These are phyloP conservation scores for Geoglossum cookeanum DNA, from an alignment of 2,329 filamentous ascomycete genomes.

Conservation along the genomic window DNA sequence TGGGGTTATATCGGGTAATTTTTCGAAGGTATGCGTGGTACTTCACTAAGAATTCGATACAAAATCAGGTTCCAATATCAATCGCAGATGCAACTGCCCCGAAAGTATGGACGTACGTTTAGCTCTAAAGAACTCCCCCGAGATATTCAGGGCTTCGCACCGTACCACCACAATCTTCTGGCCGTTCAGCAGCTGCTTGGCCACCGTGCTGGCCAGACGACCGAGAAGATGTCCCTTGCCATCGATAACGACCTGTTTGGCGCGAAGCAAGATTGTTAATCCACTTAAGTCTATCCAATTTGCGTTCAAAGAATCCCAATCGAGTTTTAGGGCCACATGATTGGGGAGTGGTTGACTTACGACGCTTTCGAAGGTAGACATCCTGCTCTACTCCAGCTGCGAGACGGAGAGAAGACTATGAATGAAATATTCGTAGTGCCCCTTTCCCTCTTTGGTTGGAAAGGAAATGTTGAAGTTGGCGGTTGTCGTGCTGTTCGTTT, in stretches of 20 bases:
- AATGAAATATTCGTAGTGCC: conserved; percentile 15
- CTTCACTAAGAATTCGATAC: conserved; percentile 56
- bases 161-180: conserved; percentile 99
- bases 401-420: conserved; percentile 17
- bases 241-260: conserved; percentile 79
- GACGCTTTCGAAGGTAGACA: conserved; percentile 53
- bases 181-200: conserved; percentile 96
- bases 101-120: conserved; percentile 65
- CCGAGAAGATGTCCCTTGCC: conserved; percentile 99
- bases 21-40: conserved; percentile 99
- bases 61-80: conserved; percentile 25
- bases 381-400: conserved; percentile 25
- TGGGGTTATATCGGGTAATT: conserved; percentile 99
- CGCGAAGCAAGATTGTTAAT: not conserved
- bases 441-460: conserved; percentile 20
- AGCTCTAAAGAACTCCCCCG: conserved; percentile 99
- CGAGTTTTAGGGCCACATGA: not conserved
- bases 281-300: not conserved
- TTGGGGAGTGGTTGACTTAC: conserved; percentile 31
- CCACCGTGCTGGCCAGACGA: conserved; percentile 92
- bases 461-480: conserved; percentile 17
- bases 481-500: conserved; percentile 5
- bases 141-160: conserved; percentile 99
- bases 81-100: not conserved
- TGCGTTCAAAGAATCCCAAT: not conserved